Evolutionary conservation across 306 rosid species (phyloP).

Genomic region (Pterocarpus macrocarpus): DNA sequence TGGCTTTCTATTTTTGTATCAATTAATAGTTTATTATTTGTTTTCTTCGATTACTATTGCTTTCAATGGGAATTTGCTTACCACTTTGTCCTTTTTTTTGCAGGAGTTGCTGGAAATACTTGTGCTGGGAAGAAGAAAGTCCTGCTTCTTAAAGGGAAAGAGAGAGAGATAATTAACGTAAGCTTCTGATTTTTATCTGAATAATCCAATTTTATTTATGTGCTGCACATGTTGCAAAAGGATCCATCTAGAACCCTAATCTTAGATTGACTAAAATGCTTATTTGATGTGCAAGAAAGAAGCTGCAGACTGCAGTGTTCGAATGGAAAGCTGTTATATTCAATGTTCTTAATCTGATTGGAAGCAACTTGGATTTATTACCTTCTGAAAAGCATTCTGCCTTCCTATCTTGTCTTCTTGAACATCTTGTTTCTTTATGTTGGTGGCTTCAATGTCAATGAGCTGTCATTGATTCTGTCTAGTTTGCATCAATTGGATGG

Average conservation of each 20-base stretch:
- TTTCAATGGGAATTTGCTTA: constrained; percentile 18
- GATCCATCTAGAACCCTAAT: constrained; percentile 33
- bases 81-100: constrained; percentile 34
- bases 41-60: not conserved
- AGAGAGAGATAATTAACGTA: constrained; percentile 62
- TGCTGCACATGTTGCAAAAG: constrained; percentile 30
- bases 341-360: constrained; percentile 15
- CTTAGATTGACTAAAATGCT: constrained; percentile 9
- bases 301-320: constrained; percentile 9
- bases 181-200: constrained; percentile 43
- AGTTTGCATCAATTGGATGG: constrained; percentile 17
- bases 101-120: constrained; percentile 56
- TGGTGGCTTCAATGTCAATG: constrained; percentile 12
- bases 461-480: not conserved
- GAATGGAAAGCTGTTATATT: constrained; percentile 14
- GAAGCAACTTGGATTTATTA: constrained; percentile 34
- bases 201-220: constrained; percentile 29
- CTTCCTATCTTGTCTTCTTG: not conserved
- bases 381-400: constrained; percentile 12
- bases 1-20: not conserved
- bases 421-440: constrained; percentile 9
- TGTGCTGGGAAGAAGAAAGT: constrained; percentile 68
- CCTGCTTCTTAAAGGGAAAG: constrained; percentile 69
- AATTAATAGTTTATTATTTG: not conserved
- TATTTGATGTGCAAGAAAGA: constrained; percentile 20